Conservation (phyloP, 148 eudicot genomes). For the Tetragonia tetragonoides region DNA sequence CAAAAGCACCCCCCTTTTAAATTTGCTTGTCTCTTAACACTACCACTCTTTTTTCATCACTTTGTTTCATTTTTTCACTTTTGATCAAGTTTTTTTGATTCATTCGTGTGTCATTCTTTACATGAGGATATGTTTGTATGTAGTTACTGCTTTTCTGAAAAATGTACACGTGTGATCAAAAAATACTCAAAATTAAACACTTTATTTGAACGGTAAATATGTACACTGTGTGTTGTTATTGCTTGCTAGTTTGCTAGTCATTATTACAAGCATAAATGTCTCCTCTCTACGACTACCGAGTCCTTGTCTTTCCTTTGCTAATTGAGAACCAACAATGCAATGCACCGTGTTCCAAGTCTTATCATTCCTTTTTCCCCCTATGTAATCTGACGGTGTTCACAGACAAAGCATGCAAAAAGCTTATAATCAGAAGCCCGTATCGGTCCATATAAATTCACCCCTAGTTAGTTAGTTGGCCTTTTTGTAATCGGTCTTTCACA, state of each 20-base stretch:
- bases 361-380: background rate
- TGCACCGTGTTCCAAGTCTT: slow-evolving; percentile 11
- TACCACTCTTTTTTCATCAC: background rate
- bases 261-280: slow-evolving; percentile 12
- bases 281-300: background rate
- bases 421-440: too few relatives aligned
- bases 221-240: background rate
- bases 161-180: too few relatives aligned
- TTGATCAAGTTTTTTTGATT: slow-evolving; percentile 14
- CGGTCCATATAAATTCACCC: too few relatives aligned
- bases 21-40: slow-evolving; percentile 19
- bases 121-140: background rate
- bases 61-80: slow-evolving; percentile 3
- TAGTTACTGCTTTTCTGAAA: background rate
- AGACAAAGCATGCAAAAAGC: background rate
- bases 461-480: too few relatives aligned
- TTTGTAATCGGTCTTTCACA: too few relatives aligned
- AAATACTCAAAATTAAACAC: too few relatives aligned
- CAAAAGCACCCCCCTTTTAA: slow-evolving; percentile 24
- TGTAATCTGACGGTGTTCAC: background rate
- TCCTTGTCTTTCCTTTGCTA: background rate
- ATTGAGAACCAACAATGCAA: background rate
- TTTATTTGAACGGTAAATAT: background rate
- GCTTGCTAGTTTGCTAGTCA: background rate
- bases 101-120: background rate